Base-by-base conservation (phyloP, 129 eudicot species). In the Flaveria robusta region DNA sequence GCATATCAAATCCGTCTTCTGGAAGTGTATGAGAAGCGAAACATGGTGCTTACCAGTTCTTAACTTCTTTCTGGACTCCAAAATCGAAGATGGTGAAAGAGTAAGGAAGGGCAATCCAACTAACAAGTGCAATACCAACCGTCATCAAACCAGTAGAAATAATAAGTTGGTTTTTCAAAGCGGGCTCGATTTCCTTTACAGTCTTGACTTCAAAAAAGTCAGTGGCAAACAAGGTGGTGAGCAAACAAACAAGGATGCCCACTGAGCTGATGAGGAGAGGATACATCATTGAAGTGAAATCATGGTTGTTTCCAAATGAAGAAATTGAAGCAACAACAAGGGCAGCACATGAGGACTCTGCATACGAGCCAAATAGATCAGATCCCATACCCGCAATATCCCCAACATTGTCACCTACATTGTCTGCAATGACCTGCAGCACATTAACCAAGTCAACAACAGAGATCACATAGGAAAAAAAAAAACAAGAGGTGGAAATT, bases 361-460 rank as follows among this genome's bases (percentile, higher is more conserved):
- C 96, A 55, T 92, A 92, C 22, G 97, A 92, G 19, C 97, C 97
- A 67, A 92, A 92, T 2, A 92, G 93, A 83, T 92, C 97, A 45
- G 97, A 87, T 51, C 97, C 97, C 97, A 92, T 92, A 39, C 97
- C 97, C n/a, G 97, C 96, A 86, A 92, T 89, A 84, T 92, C 93
- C 16, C 97, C 96, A 50, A 92, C 97, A 71, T 92, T 92, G 74
- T 92, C 97, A 55, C 97, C 97, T 58, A 89, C 96, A 79, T 92
- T 92, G 81, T 92, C 97, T 63, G 93, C 96, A 68, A 92, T 92
- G 4, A 89, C 97, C 97, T 91, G 84, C 64, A 66, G 58, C 49
- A 77, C 23, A 59, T 26, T 70, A 43, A 70, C 45, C 43, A 42
- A 18, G 29, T 70, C 74, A 70, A 56, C 64, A 70, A 70, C 5